phyloP scores from a whole-genome alignment of 2,329 filamentous ascomycete genomes.

The Aspergillus ustus region DNA sequence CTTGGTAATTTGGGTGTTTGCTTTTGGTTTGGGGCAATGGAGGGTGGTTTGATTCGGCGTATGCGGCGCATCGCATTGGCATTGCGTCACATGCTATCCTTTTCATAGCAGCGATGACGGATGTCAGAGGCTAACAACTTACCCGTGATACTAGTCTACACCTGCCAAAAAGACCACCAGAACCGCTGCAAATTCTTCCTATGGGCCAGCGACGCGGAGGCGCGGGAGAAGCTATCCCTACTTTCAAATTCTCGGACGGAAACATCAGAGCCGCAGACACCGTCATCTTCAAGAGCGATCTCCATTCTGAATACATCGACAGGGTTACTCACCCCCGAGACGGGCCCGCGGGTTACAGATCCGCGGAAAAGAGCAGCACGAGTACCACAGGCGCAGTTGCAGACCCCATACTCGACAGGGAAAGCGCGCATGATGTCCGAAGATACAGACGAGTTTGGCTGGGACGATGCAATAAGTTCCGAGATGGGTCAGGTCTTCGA shows the following conservation, averaged over 20 bases:
- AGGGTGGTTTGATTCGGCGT: not conserved
- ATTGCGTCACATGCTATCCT: not conserved
- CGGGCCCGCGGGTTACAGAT: slow-evolving; percentile 24
- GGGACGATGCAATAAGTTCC: slow-evolving; percentile 43
- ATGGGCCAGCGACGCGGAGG: slow-evolving; percentile 63
- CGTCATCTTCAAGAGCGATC: slow-evolving; percentile 19
- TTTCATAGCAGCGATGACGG: not conserved
- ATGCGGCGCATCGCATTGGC: not conserved
- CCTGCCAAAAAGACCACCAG: slow-evolving; percentile 56
- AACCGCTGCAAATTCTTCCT: slow-evolving; percentile 64
- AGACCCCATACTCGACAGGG: slow-evolving; percentile 28
- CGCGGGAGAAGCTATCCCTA: slow-evolving; percentile 56
- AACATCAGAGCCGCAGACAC: slow-evolving; percentile 34
- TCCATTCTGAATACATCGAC: slow-evolving; percentile 11
- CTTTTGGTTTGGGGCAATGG: not conserved
- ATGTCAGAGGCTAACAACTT: not conserved
- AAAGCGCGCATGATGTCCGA: slow-evolving; percentile 38
- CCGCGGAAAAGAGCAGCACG: not conserved
- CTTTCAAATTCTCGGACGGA: slow-evolving; percentile 57
- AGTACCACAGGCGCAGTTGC: slow-evolving; percentile 7
- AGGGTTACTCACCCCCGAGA: slow-evolving; percentile 42
- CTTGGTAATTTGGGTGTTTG: not conserved
- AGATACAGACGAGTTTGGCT: slow-evolving; percentile 43
- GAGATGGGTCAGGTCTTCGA: slow-evolving; percentile 32
- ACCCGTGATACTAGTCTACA: slow-evolving; percentile 53